Base-by-base conservation (phyloP, 495 filamentous ascomycete species). In the Hyphodiscus hymeniophilus region DNA sequence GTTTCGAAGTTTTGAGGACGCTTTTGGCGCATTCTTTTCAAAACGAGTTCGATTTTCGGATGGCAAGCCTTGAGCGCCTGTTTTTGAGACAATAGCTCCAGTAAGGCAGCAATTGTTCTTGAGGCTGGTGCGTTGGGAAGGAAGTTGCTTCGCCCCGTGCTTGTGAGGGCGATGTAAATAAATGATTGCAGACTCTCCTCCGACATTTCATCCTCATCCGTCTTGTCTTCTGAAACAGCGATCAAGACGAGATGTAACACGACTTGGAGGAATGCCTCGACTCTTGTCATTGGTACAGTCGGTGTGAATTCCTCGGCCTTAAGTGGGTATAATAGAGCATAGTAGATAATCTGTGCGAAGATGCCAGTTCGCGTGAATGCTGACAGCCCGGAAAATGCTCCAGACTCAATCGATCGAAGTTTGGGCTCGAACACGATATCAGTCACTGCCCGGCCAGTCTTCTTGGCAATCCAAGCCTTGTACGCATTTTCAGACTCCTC, bases 341-440 rank as follows among this genome's bases (percentile, higher is more conserved):
- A 90, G 63, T 87, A 91, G 28, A 95, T 80, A 42, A 96, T 78
- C 61, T 97, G 91, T 3, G 84, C 82, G 58, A 99, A 99, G 47
- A 97, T 70, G 39, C 82, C 75, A 5, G 84, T 90, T 51, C 72
- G 70, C 2, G 89, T 95, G 52, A 97, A 95, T 10, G 71, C 67
- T 7, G 84, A 66, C 18, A 97, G 75, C 42, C 81, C 71, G 5
- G 76, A 69, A 60, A 95, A 99, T 0, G 81, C 72, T 10, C 89
- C 89, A 0, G 79, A 78, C 6, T 73, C 65, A 41, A 97, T 89
- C 34, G 79, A 76, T n/a, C 79, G 80, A 20, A 95, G 71, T 50
- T 80, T 89, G 2, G 92, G 89, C 63, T 96, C 91, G 60, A 84
- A 94, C n/a, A 96, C 90, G 52, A 96, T 81, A 34, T 99, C 91